A percentile compares a stretch with the other conserved stretches of the same genome.
Conservation (phyloP, 768 basidiomycete species). For the Phylloporus sp. region DNA sequence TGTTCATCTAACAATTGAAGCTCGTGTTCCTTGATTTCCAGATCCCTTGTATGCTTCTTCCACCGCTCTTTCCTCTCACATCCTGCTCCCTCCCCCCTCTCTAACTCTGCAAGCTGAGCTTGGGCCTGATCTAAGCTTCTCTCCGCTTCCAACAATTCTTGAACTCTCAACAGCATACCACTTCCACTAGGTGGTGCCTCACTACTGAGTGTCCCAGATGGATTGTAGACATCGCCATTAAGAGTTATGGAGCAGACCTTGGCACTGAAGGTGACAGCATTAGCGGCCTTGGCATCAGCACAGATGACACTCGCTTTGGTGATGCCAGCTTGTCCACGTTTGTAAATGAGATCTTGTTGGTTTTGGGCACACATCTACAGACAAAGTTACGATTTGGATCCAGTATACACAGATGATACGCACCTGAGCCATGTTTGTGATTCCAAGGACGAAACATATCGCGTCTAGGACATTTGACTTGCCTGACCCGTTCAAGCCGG, state of each 20-base stretch:
- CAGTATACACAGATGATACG: conserved; percentile 14
- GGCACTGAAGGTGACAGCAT: conserved; percentile 74
- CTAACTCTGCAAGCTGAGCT: conserved; percentile 43
- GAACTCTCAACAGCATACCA: conserved; percentile 75
- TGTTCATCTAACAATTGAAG: conserved; percentile 77
- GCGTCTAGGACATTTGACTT: conserved; percentile 99
- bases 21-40: conserved; percentile 91
- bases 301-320: conserved; percentile 97
- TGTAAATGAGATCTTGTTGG: conserved; percentile 97
- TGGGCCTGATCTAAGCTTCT: conserved; percentile 48
- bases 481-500: conserved; percentile 91
- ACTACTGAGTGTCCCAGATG: conserved; percentile 88
- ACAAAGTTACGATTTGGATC: background rate
- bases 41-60: conserved; percentile 54
- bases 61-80: conserved; percentile 55
- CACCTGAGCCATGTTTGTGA: conserved; percentile 94
- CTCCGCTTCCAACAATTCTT: conserved; percentile 73
- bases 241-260: conserved; percentile 82
- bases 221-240: conserved; percentile 94
- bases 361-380: conserved; percentile 87
- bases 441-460: conserved; percentile 96
- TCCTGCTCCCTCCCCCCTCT: conserved; percentile 48
- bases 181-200: conserved; percentile 77
- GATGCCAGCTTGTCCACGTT: conserved; percentile 95
- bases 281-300: conserved; percentile 81